Base-by-base conservation (phyloP, 2,329 filamentous ascomycete genomes). In the Cryoendolithus antarcticus region DNA sequence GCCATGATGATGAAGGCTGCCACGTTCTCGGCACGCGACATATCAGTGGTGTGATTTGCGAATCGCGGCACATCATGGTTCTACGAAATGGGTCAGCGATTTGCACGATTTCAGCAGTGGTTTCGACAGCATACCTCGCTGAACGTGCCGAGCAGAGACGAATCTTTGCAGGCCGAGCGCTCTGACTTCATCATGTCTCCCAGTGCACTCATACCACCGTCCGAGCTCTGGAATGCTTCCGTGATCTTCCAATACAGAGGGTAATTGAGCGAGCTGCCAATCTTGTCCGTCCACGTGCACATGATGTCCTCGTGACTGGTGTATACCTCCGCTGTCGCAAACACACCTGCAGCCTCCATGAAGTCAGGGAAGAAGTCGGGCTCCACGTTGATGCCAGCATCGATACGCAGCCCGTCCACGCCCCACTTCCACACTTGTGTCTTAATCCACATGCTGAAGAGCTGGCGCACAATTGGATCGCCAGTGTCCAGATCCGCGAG, bases 401-500 rank as follows among this genome's bases (percentile, higher is more conserved):
- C 57, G 27, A 60, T 47, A 6, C 57, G 55, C 4, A 60, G 47
- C 1, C 57, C 57, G 34, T 60, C 57, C 35, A 60, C 33, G 9
- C 35, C 32, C 42, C 67, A 69, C 21, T 58, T 62, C 0, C 55
- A 49, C 29, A 66, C 55, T 27, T 64, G 47, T 4, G 52, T 45
- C 6, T 48, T 45, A 29, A 62, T 52, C 63, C 63, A 64, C 15
- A 55, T 37, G 27, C 55, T 47, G 51, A 63, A 57, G 21, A 56
- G 53, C 24, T 58, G 43, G 38, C 55, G 51, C 2, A 64, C 61
- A 6, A 52, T 46, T 6, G 45, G 34, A 19, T 60, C 53, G 28
- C 66, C 62, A 7, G 64, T 67, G 27, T 59, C 55, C 19, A 69
- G 49, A 46, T 69, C 66, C 1, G 64, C 59, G 13, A 69, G 56